Evolutionary conservation across 352 stramenopile genomes (phyloP), one percentile per base, ranked within the genome.

Genomic region (Plasmopara muralis): DNA sequence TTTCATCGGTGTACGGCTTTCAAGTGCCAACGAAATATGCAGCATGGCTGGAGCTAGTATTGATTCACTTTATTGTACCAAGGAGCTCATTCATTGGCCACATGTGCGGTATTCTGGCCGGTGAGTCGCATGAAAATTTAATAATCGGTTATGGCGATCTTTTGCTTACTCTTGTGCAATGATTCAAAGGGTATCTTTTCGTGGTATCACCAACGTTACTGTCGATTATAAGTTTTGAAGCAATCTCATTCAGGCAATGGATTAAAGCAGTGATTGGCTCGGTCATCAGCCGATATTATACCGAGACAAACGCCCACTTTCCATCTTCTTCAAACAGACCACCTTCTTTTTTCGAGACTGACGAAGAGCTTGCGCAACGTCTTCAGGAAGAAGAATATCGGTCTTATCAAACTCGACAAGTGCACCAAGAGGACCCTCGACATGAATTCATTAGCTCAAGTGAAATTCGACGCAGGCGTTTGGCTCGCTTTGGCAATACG

Each of bases 41-140:
- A 0, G 72, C 87, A 18, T 96, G 88, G 87, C 64, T 95, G 4
- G 88, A 97, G 54, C 70, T 97, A 6, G 66, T 93, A 9, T 60
- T 90, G n/a, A 92, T 95, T 20, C 82, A 93, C 41, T 53, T 91
- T n/a, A 59, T 95, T 15, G 82, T 93, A 1, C 87, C 75, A 5
- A 48, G 74, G 33, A 71, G 77, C 15, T 95, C 86, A 0, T 93
- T 96, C 48, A 64, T 95, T 28, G 85, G 85, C 8, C 86, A 96
- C 63, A 74, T 94, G 64, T 93, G 83, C 35, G 87, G 87, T 10
- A 95, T 96, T 40, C 42, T 95, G 0, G 86, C 85, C 46, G 87
- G 87, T 68, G 43, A 37, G 60, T 48, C 10, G 6, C 1, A 25
- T 25, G 3, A 25, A 25, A 3, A 3, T 25, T 4, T n/a, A 28